Base-by-base conservation (phyloP, 2,329 filamentous ascomycete species). In the Aspergillus floridensis region DNA sequence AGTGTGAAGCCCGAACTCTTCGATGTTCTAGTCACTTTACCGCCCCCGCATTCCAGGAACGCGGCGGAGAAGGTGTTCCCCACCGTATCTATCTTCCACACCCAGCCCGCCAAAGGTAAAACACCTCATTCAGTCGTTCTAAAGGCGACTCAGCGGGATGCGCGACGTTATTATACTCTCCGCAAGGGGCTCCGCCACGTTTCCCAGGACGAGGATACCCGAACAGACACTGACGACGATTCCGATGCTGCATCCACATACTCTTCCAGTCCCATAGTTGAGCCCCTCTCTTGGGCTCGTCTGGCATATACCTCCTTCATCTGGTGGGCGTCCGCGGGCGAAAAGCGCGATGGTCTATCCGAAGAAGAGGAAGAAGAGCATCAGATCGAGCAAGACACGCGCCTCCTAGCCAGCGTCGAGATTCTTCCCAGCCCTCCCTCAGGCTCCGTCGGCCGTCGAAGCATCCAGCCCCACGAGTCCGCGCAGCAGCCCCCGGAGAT, bases 81-180 rank as follows among this genome's bases (percentile, higher is more conserved):
- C 0, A 86, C 84, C 3, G 84, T 97, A 22, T 87, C 91, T 69
- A 84, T 80, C 14, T 77, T 80, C 50, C 68, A 81, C 38, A 82
- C 86, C 3, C 81, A 85, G 55, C 87, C 88, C 4, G 80, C 82
- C 41, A 81, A 84, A 14, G 60, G 65, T 26, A 72, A 70, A 29
- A 55, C 66, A 3, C 60, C 64, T 19, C 69, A 75, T 60, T 58
- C 66, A 4, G 62, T 70, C 3, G 61, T 67, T 14, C 77, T 98
- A 57, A 92, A 88, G 76, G 93, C 95, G 1, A 96, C 92, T 0
- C 93, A 97, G 72, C 88, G 95, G 46, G 95, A 99, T 73, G 82
- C 95, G 14, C 86, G 91, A 26, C 88, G 93, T 22, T 98, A 90
- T 76, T 82, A 84, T 51, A 82, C 87, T 19, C 82, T 96, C 11